Evolutionary conservation across 1,284 basidiomycete species (phyloP).

Genomic region (Ustilago loliicola): DNA sequence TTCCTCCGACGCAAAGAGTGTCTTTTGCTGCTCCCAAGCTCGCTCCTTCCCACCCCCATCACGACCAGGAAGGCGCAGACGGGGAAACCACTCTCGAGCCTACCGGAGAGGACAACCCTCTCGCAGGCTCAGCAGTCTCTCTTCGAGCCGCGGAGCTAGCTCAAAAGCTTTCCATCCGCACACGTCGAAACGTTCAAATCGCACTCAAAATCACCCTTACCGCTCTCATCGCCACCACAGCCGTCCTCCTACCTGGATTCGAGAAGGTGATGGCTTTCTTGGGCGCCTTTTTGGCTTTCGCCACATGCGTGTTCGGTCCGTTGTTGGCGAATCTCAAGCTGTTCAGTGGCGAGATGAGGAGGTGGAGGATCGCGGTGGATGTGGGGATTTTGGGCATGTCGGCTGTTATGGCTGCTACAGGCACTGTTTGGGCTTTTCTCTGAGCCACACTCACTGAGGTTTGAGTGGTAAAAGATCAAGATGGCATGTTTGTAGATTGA

Average conservation of each 20-base stretch:
- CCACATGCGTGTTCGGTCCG: conserved; percentile 72
- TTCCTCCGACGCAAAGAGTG: conserved; percentile 37
- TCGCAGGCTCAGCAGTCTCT: conserved; percentile 51
- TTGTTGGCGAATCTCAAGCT: conserved; percentile 60
- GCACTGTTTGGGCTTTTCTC: conserved; percentile 64
- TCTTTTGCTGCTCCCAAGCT: conserved; percentile 27
- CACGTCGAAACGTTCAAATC: conserved; percentile 20
- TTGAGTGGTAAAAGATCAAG: not conserved
- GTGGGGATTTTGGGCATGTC: conserved; percentile 49
- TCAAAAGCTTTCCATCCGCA: conserved; percentile 22
- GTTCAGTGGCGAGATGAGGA: conserved; percentile 46
- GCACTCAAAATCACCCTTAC: conserved; percentile 54
- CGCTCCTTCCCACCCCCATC: not conserved
- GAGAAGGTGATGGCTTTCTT: conserved; percentile 90
- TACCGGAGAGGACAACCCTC: conserved; percentile 34
- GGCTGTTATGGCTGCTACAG: conserved; percentile 56
- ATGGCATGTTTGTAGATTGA: not conserved
- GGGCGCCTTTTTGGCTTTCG: conserved; percentile 85
- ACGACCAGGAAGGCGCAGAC: not conserved
- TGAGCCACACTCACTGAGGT: conserved; percentile 1
- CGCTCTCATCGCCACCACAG: conserved; percentile 55
- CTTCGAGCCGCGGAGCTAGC: conserved; percentile 37
- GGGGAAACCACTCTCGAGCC: not conserved
- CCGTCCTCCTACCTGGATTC: conserved; percentile 81
- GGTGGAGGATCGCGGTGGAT: conserved; percentile 44